phyloP scores from a whole-genome alignment of 495 filamentous ascomycete species.

The Echria macrotheca region DNA sequence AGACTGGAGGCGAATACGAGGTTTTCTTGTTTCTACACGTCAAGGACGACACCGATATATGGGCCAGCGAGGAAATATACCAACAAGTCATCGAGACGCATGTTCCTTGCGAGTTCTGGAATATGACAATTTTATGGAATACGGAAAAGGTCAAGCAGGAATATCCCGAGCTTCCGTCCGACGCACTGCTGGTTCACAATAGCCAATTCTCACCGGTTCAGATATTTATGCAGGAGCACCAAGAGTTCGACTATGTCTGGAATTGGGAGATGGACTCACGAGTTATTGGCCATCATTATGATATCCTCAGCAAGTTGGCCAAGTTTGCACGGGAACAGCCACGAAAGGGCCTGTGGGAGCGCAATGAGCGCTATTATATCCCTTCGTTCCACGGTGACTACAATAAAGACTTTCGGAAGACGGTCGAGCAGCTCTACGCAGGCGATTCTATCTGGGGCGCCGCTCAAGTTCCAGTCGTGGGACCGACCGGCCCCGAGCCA shows the following conservation, averaged over 20 bases:
- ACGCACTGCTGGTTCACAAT: conserved; percentile 36
- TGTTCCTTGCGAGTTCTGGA: conserved; percentile 60
- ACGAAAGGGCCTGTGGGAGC: conserved; percentile 67
- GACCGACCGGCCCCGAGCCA: conserved; percentile 54
- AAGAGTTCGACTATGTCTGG: conserved; percentile 71
- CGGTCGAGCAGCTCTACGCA: conserved; percentile 41
- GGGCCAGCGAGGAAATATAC: conserved; percentile 49
- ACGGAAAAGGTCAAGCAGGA: conserved; percentile 48
- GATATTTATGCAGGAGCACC: conserved; percentile 61
- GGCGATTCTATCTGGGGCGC: conserved; percentile 59
- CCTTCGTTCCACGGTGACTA: conserved; percentile 57
- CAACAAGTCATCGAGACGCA: conserved; percentile 43
- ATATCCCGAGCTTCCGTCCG: conserved; percentile 49
- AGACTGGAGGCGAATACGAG: conserved; percentile 71
- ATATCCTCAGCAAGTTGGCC: conserved; percentile 56
- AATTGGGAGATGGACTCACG: conserved; percentile 74
- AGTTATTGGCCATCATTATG: conserved; percentile 64
- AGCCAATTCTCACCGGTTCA: conserved; percentile 57
- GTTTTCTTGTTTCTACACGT: conserved; percentile 72
- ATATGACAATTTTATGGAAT: conserved; percentile 66
- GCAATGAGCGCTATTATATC: conserved; percentile 67
- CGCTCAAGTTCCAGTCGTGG: conserved; percentile 44
- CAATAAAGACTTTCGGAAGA: conserved; percentile 45
- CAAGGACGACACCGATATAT: conserved; percentile 55
- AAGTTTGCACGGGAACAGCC: conserved; percentile 58